Evolutionary conservation across 371 early-diverging fungal species (phyloP).

Genomic region (Rhizopus stolonifer): DNA sequence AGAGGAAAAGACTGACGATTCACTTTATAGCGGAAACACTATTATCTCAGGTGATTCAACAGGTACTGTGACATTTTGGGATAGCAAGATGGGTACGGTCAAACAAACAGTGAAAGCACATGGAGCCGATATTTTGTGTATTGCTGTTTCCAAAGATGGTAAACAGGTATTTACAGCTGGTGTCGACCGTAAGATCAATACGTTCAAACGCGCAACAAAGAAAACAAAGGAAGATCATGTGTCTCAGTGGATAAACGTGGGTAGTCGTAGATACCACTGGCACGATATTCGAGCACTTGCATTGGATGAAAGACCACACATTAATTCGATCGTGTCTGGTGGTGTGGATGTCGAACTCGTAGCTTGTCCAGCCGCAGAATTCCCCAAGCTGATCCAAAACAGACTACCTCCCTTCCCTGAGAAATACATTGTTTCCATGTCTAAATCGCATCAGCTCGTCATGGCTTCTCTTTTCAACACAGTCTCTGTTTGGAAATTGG

Average conservation of each 20-base stretch:
- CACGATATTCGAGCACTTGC: slow-evolving; percentile 91
- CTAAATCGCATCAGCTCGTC: slow-evolving; percentile 59
- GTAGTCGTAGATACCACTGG: slow-evolving; percentile 83
- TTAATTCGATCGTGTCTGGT: slow-evolving; percentile 79
- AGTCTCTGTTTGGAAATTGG: slow-evolving; percentile 81
- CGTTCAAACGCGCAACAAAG: slow-evolving; percentile 53
- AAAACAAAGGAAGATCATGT: slow-evolving; percentile 25
- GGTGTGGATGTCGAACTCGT: slow-evolving; percentile 80
- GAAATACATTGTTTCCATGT: slow-evolving; percentile 66
- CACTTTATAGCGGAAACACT: slow-evolving; percentile 67
- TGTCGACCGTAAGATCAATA: slow-evolving; percentile 86
- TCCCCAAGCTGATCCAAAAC: slow-evolving; percentile 67
- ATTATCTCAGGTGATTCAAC: slow-evolving; percentile 90
- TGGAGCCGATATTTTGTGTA: slow-evolving; percentile 85
- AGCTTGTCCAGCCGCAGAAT: slow-evolving; percentile 61
- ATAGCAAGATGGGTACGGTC: slow-evolving; percentile 66
- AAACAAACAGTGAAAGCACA: slow-evolving; percentile 72
- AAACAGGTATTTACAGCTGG: slow-evolving; percentile 81
- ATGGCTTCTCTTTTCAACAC: slow-evolving; percentile 60
- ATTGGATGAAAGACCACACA: slow-evolving; percentile 58
- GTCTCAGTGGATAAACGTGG: slow-evolving; percentile 71
- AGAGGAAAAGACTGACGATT: no score
- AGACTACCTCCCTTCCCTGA: slow-evolving; percentile 80
- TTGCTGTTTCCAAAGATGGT: slow-evolving; percentile 67
- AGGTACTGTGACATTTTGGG: slow-evolving; percentile 90